A percentile compares a stretch with the other conserved stretches of the same genome.
These are phyloP conservation scores for Ogataea saltuana DNA, from an alignment of 805 yeast species.

Conservation along the genomic window DNA sequence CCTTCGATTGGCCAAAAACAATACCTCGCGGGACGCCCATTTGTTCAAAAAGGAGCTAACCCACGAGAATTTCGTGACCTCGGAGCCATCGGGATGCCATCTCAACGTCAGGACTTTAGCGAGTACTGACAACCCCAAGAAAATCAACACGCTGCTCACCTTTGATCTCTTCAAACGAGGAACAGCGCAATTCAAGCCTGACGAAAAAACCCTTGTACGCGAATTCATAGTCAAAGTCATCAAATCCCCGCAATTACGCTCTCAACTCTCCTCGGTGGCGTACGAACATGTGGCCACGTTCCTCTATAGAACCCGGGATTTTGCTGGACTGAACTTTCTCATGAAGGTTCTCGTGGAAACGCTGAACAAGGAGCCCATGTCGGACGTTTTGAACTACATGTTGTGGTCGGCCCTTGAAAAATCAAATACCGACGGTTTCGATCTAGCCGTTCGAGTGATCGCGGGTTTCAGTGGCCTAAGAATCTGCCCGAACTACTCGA, in stretches of 20 bases:
- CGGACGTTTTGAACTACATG: slow-evolving; percentile 2
- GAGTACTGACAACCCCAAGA: not conserved
- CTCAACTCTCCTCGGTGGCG: not conserved
- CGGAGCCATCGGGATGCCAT: not conserved
- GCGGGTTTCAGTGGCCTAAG: not conserved
- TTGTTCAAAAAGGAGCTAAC: not conserved
- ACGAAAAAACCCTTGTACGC: not conserved
- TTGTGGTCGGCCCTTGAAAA: not conserved
- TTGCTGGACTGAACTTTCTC: not conserved
- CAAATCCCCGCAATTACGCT: not conserved
- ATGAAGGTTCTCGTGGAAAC: not conserved
- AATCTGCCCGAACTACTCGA: slow-evolving; percentile 1
- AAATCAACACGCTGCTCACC: not conserved
- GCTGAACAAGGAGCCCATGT: slow-evolving; percentile 1
- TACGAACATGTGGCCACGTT: slow-evolving; percentile 3
- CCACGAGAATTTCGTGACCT: not conserved
- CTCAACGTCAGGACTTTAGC: not conserved
- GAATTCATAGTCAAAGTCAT: not conserved
- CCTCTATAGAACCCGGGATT: not conserved
- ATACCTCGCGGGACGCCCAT: not conserved
- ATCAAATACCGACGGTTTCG: not conserved
- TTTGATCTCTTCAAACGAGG: slow-evolving; percentile 1
- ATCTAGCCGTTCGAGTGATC: not conserved
- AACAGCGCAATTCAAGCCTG: slow-evolving; percentile 1
- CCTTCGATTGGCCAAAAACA: not conserved